phyloP scores from a whole-genome alignment of 371 early-diverging fungal genomes.

The Saksenaea oblongispora region DNA sequence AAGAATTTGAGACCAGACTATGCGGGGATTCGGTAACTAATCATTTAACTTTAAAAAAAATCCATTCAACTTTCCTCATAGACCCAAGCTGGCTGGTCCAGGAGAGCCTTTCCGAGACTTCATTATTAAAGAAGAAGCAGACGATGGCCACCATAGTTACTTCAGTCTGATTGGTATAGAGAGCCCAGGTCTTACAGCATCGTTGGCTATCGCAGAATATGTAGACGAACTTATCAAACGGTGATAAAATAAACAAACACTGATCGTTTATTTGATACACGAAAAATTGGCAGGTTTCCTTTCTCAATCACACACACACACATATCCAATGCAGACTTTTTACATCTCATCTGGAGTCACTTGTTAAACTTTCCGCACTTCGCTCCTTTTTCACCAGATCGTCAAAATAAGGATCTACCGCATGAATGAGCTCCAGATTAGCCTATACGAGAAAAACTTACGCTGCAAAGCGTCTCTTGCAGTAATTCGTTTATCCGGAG shows the following conservation, averaged over 20 bases:
- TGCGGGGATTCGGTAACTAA: constrained; percentile 71
- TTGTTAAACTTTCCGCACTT: constrained; percentile 5
- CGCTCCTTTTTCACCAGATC: constrained; percentile 47
- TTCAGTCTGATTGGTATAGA: constrained; percentile 86
- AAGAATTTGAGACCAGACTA: constrained; percentile 73
- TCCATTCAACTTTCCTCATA: constrained; percentile 19
- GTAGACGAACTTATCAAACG: constrained; percentile 49
- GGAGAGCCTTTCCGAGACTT: constrained; percentile 81
- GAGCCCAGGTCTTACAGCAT: constrained; percentile 87
- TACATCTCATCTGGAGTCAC: constrained; percentile 11
- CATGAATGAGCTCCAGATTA: background rate
- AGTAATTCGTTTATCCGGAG: constrained; percentile 74
- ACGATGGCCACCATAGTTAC: constrained; percentile 54
- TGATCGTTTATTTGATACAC: background rate
- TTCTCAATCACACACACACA: background rate
- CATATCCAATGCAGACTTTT: background rate
- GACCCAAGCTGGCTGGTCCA: constrained; percentile 81
- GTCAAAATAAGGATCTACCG: constrained; percentile 54
- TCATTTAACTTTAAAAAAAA: background rate
- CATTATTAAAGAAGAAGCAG: constrained; percentile 62
- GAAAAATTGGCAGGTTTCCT: background rate
- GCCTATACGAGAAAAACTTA: constrained; percentile 32
- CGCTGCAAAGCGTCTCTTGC: constrained; percentile 74
- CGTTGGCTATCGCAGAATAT: constrained; percentile 80
- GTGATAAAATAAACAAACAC: background rate